A percentile compares a stretch with the other conserved stretches of the same genome.
Evolutionary conservation across 169 alveolate species (phyloP).

Genomic region (Eimeria brunetti): DNA sequence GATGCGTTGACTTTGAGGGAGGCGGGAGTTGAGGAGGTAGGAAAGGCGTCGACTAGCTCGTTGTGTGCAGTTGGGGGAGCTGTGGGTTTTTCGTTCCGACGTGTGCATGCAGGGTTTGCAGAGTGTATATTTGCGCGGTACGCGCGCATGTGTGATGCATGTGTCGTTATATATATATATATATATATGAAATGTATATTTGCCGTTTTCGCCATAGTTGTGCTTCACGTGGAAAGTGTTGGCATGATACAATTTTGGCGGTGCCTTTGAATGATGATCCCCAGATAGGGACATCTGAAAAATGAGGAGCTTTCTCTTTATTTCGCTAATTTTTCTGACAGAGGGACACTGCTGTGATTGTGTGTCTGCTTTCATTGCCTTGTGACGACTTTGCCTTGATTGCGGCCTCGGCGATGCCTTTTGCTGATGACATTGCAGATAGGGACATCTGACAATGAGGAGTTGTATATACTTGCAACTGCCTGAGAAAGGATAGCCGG

Average conservation of each 20-base stretch:
- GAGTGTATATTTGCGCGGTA: no score
- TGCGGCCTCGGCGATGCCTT: neutral
- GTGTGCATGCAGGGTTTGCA: neutral
- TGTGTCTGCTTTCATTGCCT: neutral
- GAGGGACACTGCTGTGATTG: neutral
- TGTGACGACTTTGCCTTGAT: neutral
- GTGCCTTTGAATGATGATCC: slow-evolving; percentile 23
- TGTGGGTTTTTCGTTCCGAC: neutral
- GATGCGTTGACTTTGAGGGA: slow-evolving; percentile 79
- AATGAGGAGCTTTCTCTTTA: slow-evolving; percentile 33
- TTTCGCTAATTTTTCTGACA: slow-evolving; percentile 62
- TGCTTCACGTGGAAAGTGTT: no score
- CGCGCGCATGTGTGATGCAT: no score
- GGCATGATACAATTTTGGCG: neutral
- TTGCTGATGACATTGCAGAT: slow-evolving; percentile 52
- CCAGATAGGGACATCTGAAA: slow-evolving; percentile 80
- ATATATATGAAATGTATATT: no score
- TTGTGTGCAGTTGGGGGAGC: neutral
- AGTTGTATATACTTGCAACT: slow-evolving; percentile 16
- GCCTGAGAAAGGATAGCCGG: neutral
- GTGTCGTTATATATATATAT: no score
- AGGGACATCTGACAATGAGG: slow-evolving; percentile 77
- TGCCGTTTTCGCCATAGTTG: no score
- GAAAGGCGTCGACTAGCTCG: neutral
- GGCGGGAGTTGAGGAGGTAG: slow-evolving; percentile 79